A percentile compares a stretch with the other conserved stretches of the same genome.
Conservation (phyloP, 225 moss, liverwort and hornwort genomes). For the Pleurozium schreberi region DNA sequence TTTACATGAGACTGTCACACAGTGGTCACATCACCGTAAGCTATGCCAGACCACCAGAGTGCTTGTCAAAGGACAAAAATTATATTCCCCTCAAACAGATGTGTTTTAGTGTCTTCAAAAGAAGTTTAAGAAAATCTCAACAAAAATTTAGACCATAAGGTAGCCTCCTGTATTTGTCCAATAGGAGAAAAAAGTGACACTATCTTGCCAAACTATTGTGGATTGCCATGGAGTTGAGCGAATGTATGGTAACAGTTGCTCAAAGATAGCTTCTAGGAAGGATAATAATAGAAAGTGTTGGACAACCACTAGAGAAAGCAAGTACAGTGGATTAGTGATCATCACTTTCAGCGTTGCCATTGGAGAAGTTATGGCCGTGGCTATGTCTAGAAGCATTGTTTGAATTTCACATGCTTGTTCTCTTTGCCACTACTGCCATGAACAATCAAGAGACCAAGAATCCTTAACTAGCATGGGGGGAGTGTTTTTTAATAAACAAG, state of each 20-base stretch:
- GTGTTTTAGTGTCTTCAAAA: no score
- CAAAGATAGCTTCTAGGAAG: not conserved
- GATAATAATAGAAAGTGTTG: not conserved
- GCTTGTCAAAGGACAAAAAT: not conserved
- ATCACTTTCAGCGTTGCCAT: not conserved
- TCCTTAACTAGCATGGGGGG: not conserved
- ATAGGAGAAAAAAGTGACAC: fast-evolving
- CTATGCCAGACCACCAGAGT: no score
- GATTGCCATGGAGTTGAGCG: not conserved
- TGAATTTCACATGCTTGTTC: not conserved
- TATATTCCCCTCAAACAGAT: no score
- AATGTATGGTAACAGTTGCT: fast-evolving
- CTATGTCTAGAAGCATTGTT: not conserved
- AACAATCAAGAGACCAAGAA: not conserved
- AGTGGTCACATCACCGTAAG: not conserved
- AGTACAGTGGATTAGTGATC: not conserved
- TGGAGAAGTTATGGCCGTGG: fast-evolving
- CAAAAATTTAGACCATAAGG: no score
- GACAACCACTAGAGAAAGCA: not conserved
- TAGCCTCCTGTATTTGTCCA: not conserved
- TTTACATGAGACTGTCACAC: not conserved
- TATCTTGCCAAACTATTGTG: not conserved
- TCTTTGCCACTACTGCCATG: not conserved
- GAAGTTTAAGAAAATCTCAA: no score
- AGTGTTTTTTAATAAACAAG: not conserved